These are phyloP conservation scores for Candida montana DNA, from an alignment of 805 yeast species.

Conservation along the genomic window DNA sequence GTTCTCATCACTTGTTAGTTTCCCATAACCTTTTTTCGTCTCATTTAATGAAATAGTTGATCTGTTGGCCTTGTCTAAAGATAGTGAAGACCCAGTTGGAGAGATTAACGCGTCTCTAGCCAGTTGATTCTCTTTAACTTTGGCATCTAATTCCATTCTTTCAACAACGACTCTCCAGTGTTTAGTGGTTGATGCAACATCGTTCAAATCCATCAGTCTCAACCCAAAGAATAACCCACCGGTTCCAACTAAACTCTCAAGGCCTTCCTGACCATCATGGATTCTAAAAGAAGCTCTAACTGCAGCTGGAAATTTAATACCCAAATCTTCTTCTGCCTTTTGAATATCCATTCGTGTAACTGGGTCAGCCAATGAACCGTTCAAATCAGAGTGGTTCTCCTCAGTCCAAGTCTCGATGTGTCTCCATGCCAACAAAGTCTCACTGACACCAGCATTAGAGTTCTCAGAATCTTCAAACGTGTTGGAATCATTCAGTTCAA, in stretches of 20 bases:
- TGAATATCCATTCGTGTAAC: conserved; percentile 76
- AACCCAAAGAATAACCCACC: conserved; percentile 77
- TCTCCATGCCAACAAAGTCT: conserved; percentile 77
- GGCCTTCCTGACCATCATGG: conserved; percentile 87
- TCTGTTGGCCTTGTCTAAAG: conserved; percentile 15
- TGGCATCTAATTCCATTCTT: conserved; percentile 27
- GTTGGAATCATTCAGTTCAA: conserved; percentile 23
- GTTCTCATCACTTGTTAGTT: conserved; percentile 14
- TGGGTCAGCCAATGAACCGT: conserved; percentile 69
- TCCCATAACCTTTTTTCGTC: conserved; percentile 26
- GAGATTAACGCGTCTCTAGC: conserved; percentile 21
- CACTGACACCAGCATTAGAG: conserved; percentile 61
- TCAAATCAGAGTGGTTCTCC: conserved; percentile 73
- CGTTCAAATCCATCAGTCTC: conserved; percentile 74
- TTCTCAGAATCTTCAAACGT: conserved; percentile 34
- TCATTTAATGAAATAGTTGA: conserved; percentile 23
- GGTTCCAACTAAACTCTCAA: conserved; percentile 65
- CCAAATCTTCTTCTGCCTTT: conserved; percentile 80
- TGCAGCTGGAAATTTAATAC: conserved; percentile 68
- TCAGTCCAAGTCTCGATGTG: conserved; percentile 83
- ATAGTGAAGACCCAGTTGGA: conserved; percentile 23
- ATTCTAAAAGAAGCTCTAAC: conserved; percentile 72
- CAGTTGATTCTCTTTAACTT: conserved; percentile 20
- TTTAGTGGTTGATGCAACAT: conserved; percentile 71
- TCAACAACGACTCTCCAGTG: conserved; percentile 77